phyloP scores from a whole-genome alignment of 2,329 filamentous ascomycete genomes.

The Verticillium nubilum region DNA sequence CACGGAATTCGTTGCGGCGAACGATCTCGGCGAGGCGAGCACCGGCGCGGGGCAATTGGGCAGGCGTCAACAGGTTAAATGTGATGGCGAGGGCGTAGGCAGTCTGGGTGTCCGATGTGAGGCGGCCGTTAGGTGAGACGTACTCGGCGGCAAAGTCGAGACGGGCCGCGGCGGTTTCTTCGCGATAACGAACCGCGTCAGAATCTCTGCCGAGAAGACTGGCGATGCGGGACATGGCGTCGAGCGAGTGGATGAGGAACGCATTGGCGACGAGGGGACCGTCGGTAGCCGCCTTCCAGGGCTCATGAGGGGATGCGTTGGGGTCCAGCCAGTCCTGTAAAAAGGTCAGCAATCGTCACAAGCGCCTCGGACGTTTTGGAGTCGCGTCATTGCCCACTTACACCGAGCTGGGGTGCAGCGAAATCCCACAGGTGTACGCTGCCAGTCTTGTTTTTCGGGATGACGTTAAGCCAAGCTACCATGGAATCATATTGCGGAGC shows the following conservation, averaged over 20 bases:
- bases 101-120: slow-evolving; percentile 15
- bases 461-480: not conserved
- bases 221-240: not conserved
- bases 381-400: not conserved
- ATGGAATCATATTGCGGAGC: slow-evolving; percentile 4
- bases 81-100: slow-evolving; percentile 14
- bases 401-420: slow-evolving; percentile 2
- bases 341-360: not conserved
- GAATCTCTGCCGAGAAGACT: not conserved
- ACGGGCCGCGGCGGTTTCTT: not conserved
- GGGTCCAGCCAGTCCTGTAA: slow-evolving; percentile 24
- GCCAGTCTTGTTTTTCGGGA: slow-evolving; percentile 2
- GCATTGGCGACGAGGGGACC: slow-evolving; percentile 23
- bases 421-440: slow-evolving; percentile 4
- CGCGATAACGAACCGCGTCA: not conserved
- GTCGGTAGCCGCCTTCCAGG: slow-evolving; percentile 20
- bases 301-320: slow-evolving; percentile 19
- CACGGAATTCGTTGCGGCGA: slow-evolving; percentile 1
- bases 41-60: not conserved
- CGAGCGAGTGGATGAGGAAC: slow-evolving; percentile 18
- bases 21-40: slow-evolving; percentile 4
- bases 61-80: slow-evolving; percentile 10
- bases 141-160: slow-evolving; percentile 18
- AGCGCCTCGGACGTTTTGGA: not conserved
- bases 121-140: slow-evolving; percentile 7